Evolutionary conservation across 176 grass and related monocot genomes (phyloP).

Genomic region (Zea mays): Zm-B73-REFERENCE-NAM-5.0 NC_050096.1:175594501-175595000

Average conservation of each 20-base stretch:
- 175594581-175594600: constrained; percentile 53
- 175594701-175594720: constrained; percentile 72
- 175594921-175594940: too few species aligned
- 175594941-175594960: too few species aligned
- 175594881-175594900: too few species aligned
- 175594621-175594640: constrained; percentile 57
- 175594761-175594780: constrained; percentile 71
- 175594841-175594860: background rate
- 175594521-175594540: background rate
- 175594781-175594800: constrained; percentile 70
- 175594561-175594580: constrained; percentile 3
- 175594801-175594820: constrained; percentile 55
- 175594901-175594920: too few species aligned
- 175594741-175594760: constrained; percentile 60
- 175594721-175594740: constrained; percentile 64
- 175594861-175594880: background rate
- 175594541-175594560: constrained; percentile 11
- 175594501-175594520: background rate
- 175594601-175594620: constrained; percentile 75
- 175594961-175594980: too few species aligned
- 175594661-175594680: constrained; percentile 39
- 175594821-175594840: background rate
- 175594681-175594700: constrained; percentile 70
- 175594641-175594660: constrained; percentile 43
- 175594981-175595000: too few species aligned